Percentiles rank a stretch among this genome's conserved stretches.
Conservation (phyloP, 495 filamentous ascomycete species). For the Podospora comata region DNA sequence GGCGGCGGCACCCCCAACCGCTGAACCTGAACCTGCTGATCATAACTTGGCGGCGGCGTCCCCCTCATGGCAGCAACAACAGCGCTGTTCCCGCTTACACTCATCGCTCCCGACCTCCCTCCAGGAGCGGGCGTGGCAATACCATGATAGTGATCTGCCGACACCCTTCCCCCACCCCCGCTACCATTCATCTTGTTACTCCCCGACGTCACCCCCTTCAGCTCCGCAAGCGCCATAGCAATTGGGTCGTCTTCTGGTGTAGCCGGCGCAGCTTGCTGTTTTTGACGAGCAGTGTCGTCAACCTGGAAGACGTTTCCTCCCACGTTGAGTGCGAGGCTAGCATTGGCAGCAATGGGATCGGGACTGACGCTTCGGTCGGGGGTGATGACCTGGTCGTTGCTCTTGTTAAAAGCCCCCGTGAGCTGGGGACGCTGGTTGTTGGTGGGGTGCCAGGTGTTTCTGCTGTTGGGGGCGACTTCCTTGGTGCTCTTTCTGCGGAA, state of each 20-base stretch:
- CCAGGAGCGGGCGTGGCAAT: conserved; percentile 76
- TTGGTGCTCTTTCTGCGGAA: conserved; percentile 90
- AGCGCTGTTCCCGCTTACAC: conserved; percentile 36
- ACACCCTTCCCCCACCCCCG: conserved; percentile 62
- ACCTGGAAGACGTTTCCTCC: conserved; percentile 97
- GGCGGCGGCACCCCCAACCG: conserved; percentile 86
- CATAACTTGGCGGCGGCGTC: conserved; percentile 82
- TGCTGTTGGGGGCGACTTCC: conserved; percentile 50
- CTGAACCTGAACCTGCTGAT: conserved; percentile 65
- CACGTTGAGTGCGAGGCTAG: conserved; percentile 92
- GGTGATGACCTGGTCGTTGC: conserved; percentile 33
- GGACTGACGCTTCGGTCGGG: conserved; percentile 55
- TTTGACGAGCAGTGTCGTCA: conserved; percentile 66
- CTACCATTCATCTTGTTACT: conserved; percentile 29
- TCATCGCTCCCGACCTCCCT: conserved; percentile 31
- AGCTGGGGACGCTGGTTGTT: conserved; percentile 32
- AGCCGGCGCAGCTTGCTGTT: conserved; percentile 33
- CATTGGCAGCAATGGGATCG: conserved; percentile 88
- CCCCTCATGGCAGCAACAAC: conserved; percentile 55
- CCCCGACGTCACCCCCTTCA: conserved; percentile 66
- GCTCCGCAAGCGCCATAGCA: conserved; percentile 83
- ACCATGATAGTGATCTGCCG: conserved; percentile 90
- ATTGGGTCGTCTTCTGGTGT: conserved; percentile 71
- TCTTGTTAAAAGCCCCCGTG: conserved; percentile 22
- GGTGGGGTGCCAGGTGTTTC: conserved; percentile 59